Evolutionary conservation across 805 yeast species (phyloP).

Genomic region (Myxozyma lipomycoides): DNA sequence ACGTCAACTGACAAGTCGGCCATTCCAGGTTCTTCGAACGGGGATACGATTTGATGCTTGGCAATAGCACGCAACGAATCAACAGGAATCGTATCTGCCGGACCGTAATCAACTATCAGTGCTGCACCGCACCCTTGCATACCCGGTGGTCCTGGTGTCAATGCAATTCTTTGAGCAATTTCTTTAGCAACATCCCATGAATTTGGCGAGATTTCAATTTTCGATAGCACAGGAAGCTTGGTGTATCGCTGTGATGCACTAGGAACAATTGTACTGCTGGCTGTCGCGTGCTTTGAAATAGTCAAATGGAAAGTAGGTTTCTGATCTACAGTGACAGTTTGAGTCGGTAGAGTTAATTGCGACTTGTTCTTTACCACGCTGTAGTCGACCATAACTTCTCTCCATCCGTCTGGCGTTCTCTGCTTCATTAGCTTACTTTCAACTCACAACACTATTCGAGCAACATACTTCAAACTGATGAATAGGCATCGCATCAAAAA

Average conservation of each 20-base stretch:
- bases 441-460: background rate
- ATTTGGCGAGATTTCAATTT: slow-evolving; percentile 73
- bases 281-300: slow-evolving; percentile 56
- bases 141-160: slow-evolving; percentile 4
- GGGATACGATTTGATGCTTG: slow-evolving; percentile 68
- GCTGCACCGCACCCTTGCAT: slow-evolving; percentile 54
- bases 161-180: slow-evolving; percentile 46
- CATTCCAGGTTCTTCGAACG: slow-evolving; percentile 70
- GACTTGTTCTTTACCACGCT: slow-evolving; percentile 31
- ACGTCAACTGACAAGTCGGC: slow-evolving; percentile 83
- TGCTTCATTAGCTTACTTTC: background rate
- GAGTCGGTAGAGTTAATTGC: slow-evolving; percentile 31
- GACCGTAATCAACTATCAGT: slow-evolving; percentile 75
- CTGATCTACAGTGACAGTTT: slow-evolving; percentile 23
- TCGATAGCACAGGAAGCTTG: slow-evolving; percentile 51
- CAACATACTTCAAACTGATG: slow-evolving; percentile 51
- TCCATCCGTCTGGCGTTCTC: slow-evolving; percentile 64
- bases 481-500: slow-evolving; percentile 81
- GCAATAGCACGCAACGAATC: slow-evolving; percentile 70
- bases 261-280: slow-evolving; percentile 55
- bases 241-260: slow-evolving; percentile 48
- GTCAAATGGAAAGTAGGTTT: slow-evolving; percentile 50
- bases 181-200: slow-evolving; percentile 55
- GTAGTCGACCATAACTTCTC: slow-evolving; percentile 68
- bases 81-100: slow-evolving; percentile 57